Conservation (phyloP, 495 filamentous ascomycete genomes). For the Glarea lozoyensis region DNA sequence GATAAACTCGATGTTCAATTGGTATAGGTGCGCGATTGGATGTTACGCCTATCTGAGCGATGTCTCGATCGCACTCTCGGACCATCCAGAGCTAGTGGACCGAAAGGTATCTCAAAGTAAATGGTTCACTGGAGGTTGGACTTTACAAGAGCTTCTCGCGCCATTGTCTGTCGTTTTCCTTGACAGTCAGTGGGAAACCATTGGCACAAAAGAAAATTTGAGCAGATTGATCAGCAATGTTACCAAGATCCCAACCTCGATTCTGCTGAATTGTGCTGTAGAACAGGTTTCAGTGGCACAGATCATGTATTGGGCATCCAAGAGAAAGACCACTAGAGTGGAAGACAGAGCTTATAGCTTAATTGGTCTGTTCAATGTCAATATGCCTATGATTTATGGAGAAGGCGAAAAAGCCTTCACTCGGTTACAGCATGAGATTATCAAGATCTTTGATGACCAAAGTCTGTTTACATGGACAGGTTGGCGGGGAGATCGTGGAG, state of each 20-base stretch:
- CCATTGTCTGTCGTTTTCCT: too few relatives aligned
- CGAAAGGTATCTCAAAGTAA: not conserved
- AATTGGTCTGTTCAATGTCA: slow-evolving; percentile 12
- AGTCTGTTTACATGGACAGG: slow-evolving; percentile 12
- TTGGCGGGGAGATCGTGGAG: too few relatives aligned
- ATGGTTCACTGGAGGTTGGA: too few relatives aligned
- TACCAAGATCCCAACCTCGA: too few relatives aligned
- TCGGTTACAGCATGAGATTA: slow-evolving; percentile 15
- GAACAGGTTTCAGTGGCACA: too few relatives aligned
- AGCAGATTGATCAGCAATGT: not conserved
- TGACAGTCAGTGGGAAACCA: not conserved
- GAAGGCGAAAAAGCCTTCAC: slow-evolving; percentile 11
- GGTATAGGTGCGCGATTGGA: slow-evolving; percentile 22
- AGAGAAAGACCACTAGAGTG: slow-evolving; percentile 13
- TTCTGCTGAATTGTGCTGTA: too few relatives aligned
- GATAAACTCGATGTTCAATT: too few relatives aligned
- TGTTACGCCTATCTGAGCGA: slow-evolving; percentile 21
- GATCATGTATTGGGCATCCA: slow-evolving; percentile 23
- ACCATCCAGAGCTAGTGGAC: not conserved
- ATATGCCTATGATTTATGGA: slow-evolving; percentile 18
- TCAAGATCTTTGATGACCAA: slow-evolving; percentile 5
- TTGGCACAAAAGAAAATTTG: not conserved
- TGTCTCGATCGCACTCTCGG: not conserved
- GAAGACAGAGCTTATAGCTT: slow-evolving; percentile 17
- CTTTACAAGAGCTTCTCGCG: too few relatives aligned